phyloP scores from a whole-genome alignment of 2,329 filamentous ascomycete genomes.

The Fusarium sp. region DNA sequence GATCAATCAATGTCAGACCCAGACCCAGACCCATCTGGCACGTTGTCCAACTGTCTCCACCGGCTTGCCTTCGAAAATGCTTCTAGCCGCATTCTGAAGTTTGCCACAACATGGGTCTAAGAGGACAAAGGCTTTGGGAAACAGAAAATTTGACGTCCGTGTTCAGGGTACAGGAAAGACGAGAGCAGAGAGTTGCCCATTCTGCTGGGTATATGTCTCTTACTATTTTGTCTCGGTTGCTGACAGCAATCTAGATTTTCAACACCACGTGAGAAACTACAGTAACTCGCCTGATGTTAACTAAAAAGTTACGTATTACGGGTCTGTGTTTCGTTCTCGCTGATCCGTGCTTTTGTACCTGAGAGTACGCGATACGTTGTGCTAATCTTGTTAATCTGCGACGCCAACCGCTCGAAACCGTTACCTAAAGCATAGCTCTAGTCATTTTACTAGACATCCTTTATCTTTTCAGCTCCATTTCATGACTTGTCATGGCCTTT shows the following conservation, averaged over 20 bases:
- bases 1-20: slow-evolving; percentile 11
- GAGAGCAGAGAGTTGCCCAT: neutral
- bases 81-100: slow-evolving; percentile 39
- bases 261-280: neutral
- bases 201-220: neutral
- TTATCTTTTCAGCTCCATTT: neutral
- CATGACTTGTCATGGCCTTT: slow-evolving; percentile 9
- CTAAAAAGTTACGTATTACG: slow-evolving; percentile 33
- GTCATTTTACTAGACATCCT: slow-evolving; percentile 2
- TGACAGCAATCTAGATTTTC: neutral
- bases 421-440: slow-evolving; percentile 26
- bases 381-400: slow-evolving; percentile 35
- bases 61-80: slow-evolving; percentile 32
- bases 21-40: slow-evolving; percentile 3
- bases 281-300: slow-evolving; percentile 32
- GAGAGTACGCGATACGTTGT: slow-evolving; percentile 22
- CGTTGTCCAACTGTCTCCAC: slow-evolving; percentile 24
- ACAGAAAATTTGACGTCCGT: neutral
- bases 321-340: slow-evolving; percentile 9
- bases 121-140: neutral
- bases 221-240: neutral
- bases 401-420: slow-evolving; percentile 29
- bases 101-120: slow-evolving; percentile 35
- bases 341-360: slow-evolving; percentile 30
- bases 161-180: neutral